Evolutionary conservation across 2,329 filamentous ascomycete species (phyloP).

Genomic region (Calonectria crousiana): DNA sequence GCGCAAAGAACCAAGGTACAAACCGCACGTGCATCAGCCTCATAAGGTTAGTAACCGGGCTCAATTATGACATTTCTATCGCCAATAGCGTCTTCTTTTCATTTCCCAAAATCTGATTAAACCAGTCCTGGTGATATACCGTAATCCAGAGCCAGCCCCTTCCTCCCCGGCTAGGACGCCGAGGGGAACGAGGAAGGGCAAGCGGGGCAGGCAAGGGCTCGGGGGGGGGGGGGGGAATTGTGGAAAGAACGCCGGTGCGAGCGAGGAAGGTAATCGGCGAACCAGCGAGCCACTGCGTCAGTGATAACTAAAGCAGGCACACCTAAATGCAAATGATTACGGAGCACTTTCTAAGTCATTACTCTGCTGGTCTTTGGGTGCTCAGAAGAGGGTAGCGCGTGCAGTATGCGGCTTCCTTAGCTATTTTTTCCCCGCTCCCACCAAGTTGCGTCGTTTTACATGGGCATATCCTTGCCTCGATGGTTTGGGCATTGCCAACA

Average conservation of each 20-base stretch:
- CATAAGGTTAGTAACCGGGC: not conserved
- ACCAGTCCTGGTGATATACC: not conserved
- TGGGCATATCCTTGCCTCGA: constrained; percentile 2
- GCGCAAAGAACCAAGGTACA: not conserved
- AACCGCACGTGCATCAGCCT: not conserved
- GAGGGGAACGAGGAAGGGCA: constrained; percentile 8
- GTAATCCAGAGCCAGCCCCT: not conserved
- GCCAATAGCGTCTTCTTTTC: not conserved
- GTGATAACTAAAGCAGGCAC: constrained; percentile 10
- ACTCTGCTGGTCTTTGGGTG: not conserved
- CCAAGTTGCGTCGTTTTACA: not conserved
- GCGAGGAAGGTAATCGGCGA: constrained; percentile 4
- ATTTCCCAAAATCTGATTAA: not conserved
- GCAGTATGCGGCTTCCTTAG: not conserved
- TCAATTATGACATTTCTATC: not conserved
- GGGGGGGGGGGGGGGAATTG: not conserved
- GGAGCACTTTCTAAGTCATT: constrained; percentile 23
- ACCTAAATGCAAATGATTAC: constrained; percentile 8
- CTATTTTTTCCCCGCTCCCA: constrained; percentile 8
- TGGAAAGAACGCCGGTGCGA: constrained; percentile 23
- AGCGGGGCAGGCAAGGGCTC: constrained; percentile 13
- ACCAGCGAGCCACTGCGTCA: constrained; percentile 14
- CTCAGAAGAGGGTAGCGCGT: not conserved
- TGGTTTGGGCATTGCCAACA: not conserved
- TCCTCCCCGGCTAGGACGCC: not conserved